Evolutionary conservation across 2,329 filamentous ascomycete species (phyloP).

Genomic region (Colletotrichum echinochloae): DNA sequence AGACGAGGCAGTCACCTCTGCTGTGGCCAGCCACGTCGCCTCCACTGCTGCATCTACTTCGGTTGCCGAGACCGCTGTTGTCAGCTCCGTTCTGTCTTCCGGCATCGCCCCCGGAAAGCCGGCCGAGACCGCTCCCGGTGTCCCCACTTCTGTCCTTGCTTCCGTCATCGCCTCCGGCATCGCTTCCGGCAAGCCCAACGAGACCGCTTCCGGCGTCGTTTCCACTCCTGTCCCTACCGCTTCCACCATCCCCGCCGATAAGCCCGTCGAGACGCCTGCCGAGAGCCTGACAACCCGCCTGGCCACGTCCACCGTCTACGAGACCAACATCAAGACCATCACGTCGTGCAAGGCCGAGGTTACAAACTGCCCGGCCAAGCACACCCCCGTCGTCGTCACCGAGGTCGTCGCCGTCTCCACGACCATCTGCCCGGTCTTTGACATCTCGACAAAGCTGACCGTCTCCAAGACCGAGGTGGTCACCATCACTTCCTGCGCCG

Average conservation of each 20-base stretch:
- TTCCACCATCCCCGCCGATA: background rate
- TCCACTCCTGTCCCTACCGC: background rate
- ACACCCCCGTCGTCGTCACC: conserved; percentile 34
- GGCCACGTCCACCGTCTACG: conserved; percentile 37
- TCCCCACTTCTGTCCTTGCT: no score
- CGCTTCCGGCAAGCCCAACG: conserved; percentile 8
- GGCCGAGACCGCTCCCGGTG: background rate
- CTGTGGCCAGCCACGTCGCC: conserved; percentile 3
- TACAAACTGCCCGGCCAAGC: conserved; percentile 30
- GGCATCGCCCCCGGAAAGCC: conserved; percentile 11
- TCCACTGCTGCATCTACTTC: background rate
- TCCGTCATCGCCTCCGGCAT: background rate
- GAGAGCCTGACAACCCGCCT: conserved; percentile 32
- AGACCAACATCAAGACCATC: conserved; percentile 40
- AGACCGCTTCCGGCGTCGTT: background rate
- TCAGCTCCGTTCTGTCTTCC: conserved; percentile 4
- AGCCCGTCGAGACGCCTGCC: background rate
- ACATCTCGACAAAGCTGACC: conserved; percentile 29
- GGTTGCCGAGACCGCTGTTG: conserved; percentile 2
- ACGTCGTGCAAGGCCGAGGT: conserved; percentile 36
- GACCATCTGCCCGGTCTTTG: conserved; percentile 56
- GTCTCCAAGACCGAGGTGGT: conserved; percentile 44
- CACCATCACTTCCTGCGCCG: conserved; percentile 49
- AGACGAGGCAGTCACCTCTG: background rate
- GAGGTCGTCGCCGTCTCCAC: conserved; percentile 57